A percentile compares a stretch with the other conserved stretches of the same genome.
Conservation (phyloP, 1,139 yeast genomes). For the Hanseniaspora gamundiae region DNA sequence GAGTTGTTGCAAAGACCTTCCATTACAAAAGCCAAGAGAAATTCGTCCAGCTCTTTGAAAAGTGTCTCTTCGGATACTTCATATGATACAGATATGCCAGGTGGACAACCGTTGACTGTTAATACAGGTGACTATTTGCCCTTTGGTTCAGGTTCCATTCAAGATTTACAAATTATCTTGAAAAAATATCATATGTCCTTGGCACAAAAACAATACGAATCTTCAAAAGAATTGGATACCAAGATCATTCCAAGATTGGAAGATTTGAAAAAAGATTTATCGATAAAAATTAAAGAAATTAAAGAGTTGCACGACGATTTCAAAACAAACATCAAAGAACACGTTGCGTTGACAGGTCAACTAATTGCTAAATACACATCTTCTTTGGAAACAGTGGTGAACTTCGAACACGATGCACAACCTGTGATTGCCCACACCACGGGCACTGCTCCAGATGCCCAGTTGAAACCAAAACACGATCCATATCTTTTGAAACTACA, state of each 20-base stretch:
- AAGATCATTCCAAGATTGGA: conserved; percentile 57
- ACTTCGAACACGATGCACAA: neutral
- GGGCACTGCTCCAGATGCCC: conserved; percentile 14
- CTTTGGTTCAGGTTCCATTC: conserved; percentile 38
- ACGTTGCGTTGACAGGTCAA: conserved; percentile 31
- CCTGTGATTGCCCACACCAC: too few species aligned
- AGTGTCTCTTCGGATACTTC: neutral
- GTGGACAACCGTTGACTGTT: neutral
- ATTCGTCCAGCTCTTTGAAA: neutral
- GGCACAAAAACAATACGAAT: conserved; percentile 32
- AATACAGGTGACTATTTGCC: conserved; percentile 39
- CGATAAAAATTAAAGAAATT: conserved; percentile 40
- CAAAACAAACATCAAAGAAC: conserved; percentile 25
- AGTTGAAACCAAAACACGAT: conserved; percentile 33
- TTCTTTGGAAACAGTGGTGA: conserved; percentile 23
- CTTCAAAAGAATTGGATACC: conserved; percentile 47
- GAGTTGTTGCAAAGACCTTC: conserved; percentile 9
- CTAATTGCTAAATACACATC: conserved; percentile 33
- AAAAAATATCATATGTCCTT: conserved; percentile 35
- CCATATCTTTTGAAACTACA: conserved; percentile 56
- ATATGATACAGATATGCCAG: conserved; percentile 25
- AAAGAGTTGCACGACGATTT: conserved; percentile 24
- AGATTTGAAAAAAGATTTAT: conserved; percentile 53
- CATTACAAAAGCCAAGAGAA: conserved; percentile 8
- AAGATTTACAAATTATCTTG: conserved; percentile 35